Percentiles rank a stretch among this genome's conserved stretches.
These are phyloP conservation scores for Gastroboletus turbinatus DNA, from an alignment of 1,284 basidiomycete genomes.

Conservation along the genomic window DNA sequence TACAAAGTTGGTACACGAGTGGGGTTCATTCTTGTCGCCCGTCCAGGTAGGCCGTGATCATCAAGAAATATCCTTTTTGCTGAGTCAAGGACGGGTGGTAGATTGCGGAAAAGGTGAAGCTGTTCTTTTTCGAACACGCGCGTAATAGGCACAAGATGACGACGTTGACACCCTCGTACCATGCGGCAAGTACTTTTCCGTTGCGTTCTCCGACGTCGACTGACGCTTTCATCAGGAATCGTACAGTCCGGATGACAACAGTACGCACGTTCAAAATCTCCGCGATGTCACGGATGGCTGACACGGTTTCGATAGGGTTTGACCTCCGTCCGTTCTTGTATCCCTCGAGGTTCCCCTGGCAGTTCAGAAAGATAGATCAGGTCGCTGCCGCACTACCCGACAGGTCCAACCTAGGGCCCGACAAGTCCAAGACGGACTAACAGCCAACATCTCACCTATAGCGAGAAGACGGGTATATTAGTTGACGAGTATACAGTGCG, in stretches of 20 bases:
- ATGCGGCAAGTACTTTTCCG: conserved; percentile 66
- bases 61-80: not conserved
- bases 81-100: conserved; percentile 31
- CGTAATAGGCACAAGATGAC: conserved; percentile 99
- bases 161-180: conserved; percentile 94
- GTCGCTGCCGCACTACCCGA: conserved; percentile 76
- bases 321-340: conserved; percentile 97
- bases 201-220: not conserved
- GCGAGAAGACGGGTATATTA: conserved; percentile 22
- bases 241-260: conserved; percentile 95
- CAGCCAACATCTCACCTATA: conserved; percentile 31
- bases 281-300: conserved; percentile 1
- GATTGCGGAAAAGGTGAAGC: conserved; percentile 97
- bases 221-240: conserved; percentile 62
- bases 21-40: conserved; percentile 79
- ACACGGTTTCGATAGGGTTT: conserved; percentile 60
- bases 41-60: conserved; percentile 53
- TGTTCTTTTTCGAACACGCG: conserved; percentile 97
- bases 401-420: conserved; percentile 45
- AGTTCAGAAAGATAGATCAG: conserved; percentile 93
- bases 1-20: conserved; percentile 90
- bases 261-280: conserved; percentile 46
- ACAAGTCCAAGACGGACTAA: conserved; percentile 45
- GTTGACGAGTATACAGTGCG: conserved; percentile 16
- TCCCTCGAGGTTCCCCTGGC: conserved; percentile 91